Evolutionary conservation across 192 early-diverging fungal species (phyloP), one percentile per base, ranked within the genome.

Genomic region (Borealophlyctis nickersoniae): DNA sequence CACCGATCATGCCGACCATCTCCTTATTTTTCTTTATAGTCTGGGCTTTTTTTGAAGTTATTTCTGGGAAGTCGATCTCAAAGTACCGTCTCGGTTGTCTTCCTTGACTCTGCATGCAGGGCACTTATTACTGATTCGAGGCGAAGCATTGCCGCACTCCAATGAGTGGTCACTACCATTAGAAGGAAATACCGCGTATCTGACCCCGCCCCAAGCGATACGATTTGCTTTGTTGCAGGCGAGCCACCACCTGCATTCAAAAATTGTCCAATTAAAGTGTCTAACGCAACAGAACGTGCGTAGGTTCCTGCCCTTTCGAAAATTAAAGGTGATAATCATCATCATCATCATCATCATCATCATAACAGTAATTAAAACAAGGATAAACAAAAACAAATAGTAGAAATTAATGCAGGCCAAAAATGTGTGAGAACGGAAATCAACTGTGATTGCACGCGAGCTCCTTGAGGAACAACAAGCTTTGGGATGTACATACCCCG

Each of bases 51-150:
- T 86, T 86, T 11, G 81, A 65, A 1, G 91, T 92, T 2, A 92
- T 85, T 60, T 98, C 91, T 4, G 87, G 84, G 66, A 93, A 96
- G 72, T 98, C 96, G 28, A 97, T 81, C 72, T 98, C 96, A 82
- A 92, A 90, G 72, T 90, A 96, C 61, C 76, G 66, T 45, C 65
- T 39, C 19, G 76, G 75, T 48, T 72, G 48, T 22, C 52, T 36
- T 24, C 60, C 58, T 49, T 23, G 59, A 23, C 31, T 48, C 75
- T 83, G 49, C n/a, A 36, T 52, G 36, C 3, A 52, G 3, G 5
- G 3, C 22, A 16, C 9, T 48, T 48, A n/a, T n/a, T 9, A 13
- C 13, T 3, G 27, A 58, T 27, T 24, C 52, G 27, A 11, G n/a
- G 19, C 56, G 56, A 14, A 0, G 14, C 53, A 27, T 16, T 55